Base-by-base conservation (phyloP, 768 basidiomycete species). In the Trichaptum fuscoviolaceum region DNA sequence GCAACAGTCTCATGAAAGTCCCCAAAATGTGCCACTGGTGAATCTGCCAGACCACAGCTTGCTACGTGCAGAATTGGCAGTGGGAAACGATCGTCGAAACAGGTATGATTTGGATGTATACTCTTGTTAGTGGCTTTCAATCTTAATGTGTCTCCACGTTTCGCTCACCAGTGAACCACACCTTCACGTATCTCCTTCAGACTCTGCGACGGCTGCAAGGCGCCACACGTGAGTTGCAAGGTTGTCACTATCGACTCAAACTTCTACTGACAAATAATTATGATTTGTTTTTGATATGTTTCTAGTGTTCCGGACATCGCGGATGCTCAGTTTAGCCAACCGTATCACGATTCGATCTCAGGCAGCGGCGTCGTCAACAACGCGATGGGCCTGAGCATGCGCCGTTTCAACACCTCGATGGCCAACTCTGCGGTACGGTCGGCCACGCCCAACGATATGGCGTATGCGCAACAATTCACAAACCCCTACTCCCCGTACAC, bases 1-100 rank as follows among this genome's bases (percentile, higher is more conserved):
- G 35, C 90, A 90, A 30, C 89, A 91, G 67, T 79, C 83, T 90
- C 90, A 20, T 24, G 59, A 25, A 34, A 25, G 59, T 17, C 59
- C 59, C 59, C 25, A 25, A 23, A 61, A 18, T 20, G 42, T 52
- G 42, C 10, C 42, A 6, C 23, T 61, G 30, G 25, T 23, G 23
- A 61, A 25, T 24, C 59, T 87, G 85, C 23, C 83, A 89, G 63
- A 85, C 17, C 25, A 18, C 17, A 34, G 24, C 30, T 12, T 26
- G n/a, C n/a, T 58, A 58, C 57, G 4, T 2, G 57, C 20, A 3
- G 20, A n/a, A 2, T n/a, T 61, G 59, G 30, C 59, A 34, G 30
- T 25, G 24, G 59, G 59, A 61, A 61, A 25, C 30, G 59, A 61
- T 25, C 59, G 59, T 24, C 59, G 59, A 25, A 12, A 61, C 59